Base-by-base conservation (phyloP, 441 rosid genomes). In the Pelargonium australe region DNA sequence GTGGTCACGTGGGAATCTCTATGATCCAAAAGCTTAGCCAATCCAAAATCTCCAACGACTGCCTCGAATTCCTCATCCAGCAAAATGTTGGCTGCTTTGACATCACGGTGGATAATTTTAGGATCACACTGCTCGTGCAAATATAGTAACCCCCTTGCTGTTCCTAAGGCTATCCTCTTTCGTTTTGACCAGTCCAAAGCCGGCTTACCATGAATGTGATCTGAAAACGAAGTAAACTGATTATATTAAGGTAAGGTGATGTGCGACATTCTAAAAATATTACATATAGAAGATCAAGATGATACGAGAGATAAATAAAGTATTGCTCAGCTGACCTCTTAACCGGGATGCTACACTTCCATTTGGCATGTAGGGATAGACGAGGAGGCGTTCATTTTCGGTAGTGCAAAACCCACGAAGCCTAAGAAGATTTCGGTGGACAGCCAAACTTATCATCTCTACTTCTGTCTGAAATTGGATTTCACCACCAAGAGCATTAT, bases 371-470 rank as follows among this genome's bases (percentile, higher is more conserved):
- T 83, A 89, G 2, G 97, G 96, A 57, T 93, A 93, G 66, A 93
- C 91, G 53, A 93, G 89, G 66, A 93, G 89, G 82, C 87, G 85
- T 76, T 93, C 98, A n/a, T 87, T 73, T 53, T 86, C 79, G 23
- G 98, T 85, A 77, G 89, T 85, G 64, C 92, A 89, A 66, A 90
- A 90, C 13, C 98, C 98, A 23, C 84, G 85, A 14, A 93, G 83
- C 71, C 94, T 81, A 23, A 90, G 96, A 70, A 93, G 91, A 79
- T 90, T 93, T 10, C 98, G 84, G 61, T 90, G 98, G 57, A 93
- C 97, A 0, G 98, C 98, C 74, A 93, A 80, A 84, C 96, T 90
- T 79, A 93, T 93, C 94, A 93, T 89, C 84, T 92, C 96, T 53
- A 92, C 91, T 25, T 25, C 31, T 25, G 31, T 25, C 31, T 25